These are phyloP conservation scores for Ustilago sp. DNA, from an alignment of 1,284 basidiomycete species.

Conservation along the genomic window DNA sequence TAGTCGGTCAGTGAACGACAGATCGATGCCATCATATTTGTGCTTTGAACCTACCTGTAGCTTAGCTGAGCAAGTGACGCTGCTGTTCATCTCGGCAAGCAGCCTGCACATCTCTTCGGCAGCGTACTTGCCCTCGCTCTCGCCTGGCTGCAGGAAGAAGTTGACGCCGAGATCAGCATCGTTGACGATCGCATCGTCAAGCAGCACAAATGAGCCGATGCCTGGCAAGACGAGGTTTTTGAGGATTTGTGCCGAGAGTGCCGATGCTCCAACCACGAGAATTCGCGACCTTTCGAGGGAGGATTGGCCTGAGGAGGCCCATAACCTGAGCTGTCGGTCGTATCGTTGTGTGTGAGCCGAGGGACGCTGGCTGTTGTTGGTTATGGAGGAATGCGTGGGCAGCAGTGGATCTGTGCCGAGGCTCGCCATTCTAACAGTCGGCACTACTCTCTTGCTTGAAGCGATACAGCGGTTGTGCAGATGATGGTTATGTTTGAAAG, in stretches of 20 bases:
- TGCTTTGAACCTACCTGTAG: constrained; percentile 59
- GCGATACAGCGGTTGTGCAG: neutral
- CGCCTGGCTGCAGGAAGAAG: constrained; percentile 84
- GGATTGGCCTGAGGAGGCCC: constrained; percentile 93
- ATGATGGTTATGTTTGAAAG: neutral
- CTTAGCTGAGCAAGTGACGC: constrained; percentile 80
- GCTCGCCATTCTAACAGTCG: constrained; percentile 32
- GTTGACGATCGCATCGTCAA: constrained; percentile 77
- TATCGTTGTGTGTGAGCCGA: constrained; percentile 67
- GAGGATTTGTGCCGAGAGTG: constrained; percentile 84
- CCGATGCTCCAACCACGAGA: constrained; percentile 82
- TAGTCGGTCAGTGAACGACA: constrained; percentile 3
- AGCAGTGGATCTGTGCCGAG: constrained; percentile 38
- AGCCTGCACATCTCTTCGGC: constrained; percentile 83
- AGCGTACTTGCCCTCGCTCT: constrained; percentile 82
- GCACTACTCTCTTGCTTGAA: neutral
- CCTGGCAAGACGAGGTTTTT: constrained; percentile 97
- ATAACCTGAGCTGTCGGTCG: constrained; percentile 76
- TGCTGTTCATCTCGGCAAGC: constrained; percentile 87
- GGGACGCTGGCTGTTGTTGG: constrained; percentile 38
- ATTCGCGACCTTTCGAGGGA: constrained; percentile 87
- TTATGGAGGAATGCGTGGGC: constrained; percentile 32
- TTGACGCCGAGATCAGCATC: constrained; percentile 90
- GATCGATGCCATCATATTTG: too few species aligned
- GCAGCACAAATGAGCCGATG: constrained; percentile 88